These are phyloP conservation scores for Xylariaceae sp. DNA, from an alignment of 2,329 filamentous ascomycete genomes.

Conservation along the genomic window DNA sequence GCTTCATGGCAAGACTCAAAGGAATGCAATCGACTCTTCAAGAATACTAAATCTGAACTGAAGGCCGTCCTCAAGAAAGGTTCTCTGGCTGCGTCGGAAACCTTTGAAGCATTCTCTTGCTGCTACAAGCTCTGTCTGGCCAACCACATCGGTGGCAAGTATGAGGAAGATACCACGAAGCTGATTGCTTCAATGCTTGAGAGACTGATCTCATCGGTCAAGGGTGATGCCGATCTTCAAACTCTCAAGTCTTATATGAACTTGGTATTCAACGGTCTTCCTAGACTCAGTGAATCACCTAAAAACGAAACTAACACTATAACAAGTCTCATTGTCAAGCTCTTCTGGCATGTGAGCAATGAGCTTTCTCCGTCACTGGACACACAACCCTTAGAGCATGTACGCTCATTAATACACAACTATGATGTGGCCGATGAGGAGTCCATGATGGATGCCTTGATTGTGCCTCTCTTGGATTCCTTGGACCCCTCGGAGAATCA, in stretches of 20 bases:
- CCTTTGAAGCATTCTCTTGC: conserved; percentile 30
- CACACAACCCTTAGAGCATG: conserved; percentile 8
- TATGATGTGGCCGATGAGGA: conserved; percentile 28
- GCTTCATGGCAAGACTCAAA: conserved; percentile 28
- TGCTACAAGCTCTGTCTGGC: conserved; percentile 28
- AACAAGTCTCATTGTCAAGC: conserved; percentile 20
- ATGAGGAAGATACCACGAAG: conserved; percentile 25
- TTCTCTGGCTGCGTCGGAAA: conserved; percentile 20
- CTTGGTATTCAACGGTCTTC: conserved; percentile 26
- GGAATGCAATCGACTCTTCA: conserved; percentile 26
- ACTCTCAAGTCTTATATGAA: conserved; percentile 21
- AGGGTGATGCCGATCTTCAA: conserved; percentile 13
- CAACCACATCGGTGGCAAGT: conserved; percentile 27
- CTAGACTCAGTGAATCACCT: conserved; percentile 25
- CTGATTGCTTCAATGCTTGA: conserved; percentile 24
- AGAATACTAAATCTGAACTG: conserved; percentile 23
- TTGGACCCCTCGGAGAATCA: conserved; percentile 22
- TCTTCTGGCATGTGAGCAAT: conserved; percentile 23
- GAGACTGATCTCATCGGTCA: conserved; percentile 21
- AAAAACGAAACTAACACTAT: conserved; percentile 20
- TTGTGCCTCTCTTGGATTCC: conserved; percentile 25
- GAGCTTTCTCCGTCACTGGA: conserved; percentile 7
- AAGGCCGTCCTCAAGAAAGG: conserved; percentile 26
- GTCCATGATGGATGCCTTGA: conserved; percentile 25
- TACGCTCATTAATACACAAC: conserved; percentile 24